Evolutionary conservation across 2,329 filamentous ascomycete genomes (phyloP), one percentile per base, ranked within the genome.

Genomic region (Daldinia sp.): DNA sequence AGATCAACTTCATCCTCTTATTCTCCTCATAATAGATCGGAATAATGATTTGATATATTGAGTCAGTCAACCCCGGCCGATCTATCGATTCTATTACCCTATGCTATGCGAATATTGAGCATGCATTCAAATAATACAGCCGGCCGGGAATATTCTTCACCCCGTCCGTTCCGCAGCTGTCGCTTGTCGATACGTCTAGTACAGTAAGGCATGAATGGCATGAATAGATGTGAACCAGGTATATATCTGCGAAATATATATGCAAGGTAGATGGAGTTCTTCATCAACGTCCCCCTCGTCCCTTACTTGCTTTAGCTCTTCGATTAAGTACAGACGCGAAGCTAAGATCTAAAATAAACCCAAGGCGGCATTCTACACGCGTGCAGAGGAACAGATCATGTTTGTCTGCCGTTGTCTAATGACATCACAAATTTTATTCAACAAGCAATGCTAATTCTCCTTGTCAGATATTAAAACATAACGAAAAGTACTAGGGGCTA

Each of bases 31-130:
- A 54, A 69, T 56, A 63, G 59, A 54, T 67, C 55, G 26, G 53
- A 69, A 60, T 57, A 61, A 54, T 44, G 58, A 50, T 62, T 60
- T 57, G 57, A 57, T 63, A 69, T 54, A 54, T 57, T 58, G 26
- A 53, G 39, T 54, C 60, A 23, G 42, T 58, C 41, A 26, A 50
- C 42, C 50, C 18, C 13, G n/a, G 50, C 13, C 50, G 13, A 3
- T 23, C 7, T n/a, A 37, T 33, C 48, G 15, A 55, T 37, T 33
- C 15, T 37, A 48, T 30, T 6, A 23, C 26, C 26, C 23, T 2
- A 18, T 6, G 26, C 23, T 23, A 4, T 10, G 13, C 13, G 26
- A 15, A 33, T 50, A 50, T 50, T 30, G 13, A 30, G 13, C 46
- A 39, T 28, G 20, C 20, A 23, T 23, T 23, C 20, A 23, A 23